Evolutionary conservation across 1,139 yeast genomes (phyloP), one percentile per base, ranked within the genome.

Genomic region (Magnusiomyces paraingens): DNA sequence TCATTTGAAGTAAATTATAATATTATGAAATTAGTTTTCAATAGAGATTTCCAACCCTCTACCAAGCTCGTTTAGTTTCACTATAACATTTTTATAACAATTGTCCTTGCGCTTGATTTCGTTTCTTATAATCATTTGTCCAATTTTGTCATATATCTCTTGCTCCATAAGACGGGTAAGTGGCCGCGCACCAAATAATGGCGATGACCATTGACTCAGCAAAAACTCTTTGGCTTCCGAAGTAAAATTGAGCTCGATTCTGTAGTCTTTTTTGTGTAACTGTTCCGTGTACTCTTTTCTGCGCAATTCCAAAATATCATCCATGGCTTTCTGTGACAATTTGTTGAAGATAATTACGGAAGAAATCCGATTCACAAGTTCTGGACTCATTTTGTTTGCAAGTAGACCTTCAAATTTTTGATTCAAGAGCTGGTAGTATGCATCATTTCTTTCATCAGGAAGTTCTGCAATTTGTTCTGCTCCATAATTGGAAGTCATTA

Each of bases 401-500:
- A 85, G 81, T 15, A 93, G 95, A 0, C 93, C 78, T 46, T 75
- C 78, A 94, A 91, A 83, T 60, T 80, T 75, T 49, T 84, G 87
- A 65, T 80, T 84, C 17, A 95, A 84, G 47, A 77, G 77, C 2
- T 77, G 66, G 82, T 83, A 70, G 93, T 85, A 66, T 75, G 89
- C 68, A n/a, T n/a, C n/a, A n/a, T n/a, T n/a, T n/a, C n/a, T n/a
- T n/a, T n/a, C n/a, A n/a, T n/a, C n/a, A n/a, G n/a, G n/a, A n/a
- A n/a, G n/a, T n/a, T n/a, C n/a, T n/a, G 32, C 32, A 26, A 8
- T 26, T 26, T 26, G 8, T 8, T 89, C 89, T 11, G 99, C 98
- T 61, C 99, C 99, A 67, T 93, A 80, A 70, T 93, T 93, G 21
- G 98, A 91, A 1, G 99, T 93, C 96, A 93, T 88, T 59, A 93